Base-by-base conservation (phyloP, 2,329 filamentous ascomycete genomes). In the Cladobotryum protrusum region DNA sequence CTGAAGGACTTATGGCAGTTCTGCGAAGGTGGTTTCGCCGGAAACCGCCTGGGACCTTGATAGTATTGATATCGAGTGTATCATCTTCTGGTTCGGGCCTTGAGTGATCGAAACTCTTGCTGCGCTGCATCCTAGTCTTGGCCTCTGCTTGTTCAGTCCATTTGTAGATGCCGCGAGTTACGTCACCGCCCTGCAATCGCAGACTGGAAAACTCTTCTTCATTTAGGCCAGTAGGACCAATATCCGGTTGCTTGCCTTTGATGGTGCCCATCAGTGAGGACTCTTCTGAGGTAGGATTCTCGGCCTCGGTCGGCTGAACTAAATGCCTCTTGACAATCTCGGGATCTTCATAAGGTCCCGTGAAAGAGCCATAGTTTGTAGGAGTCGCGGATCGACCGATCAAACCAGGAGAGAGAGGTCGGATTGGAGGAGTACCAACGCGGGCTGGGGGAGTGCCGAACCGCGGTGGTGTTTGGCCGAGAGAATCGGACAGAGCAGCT, bases 1-100 rank as follows among this genome's bases (percentile, higher is more conserved):
- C 61, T 36, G 63, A 59, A 7, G 84, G 81, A 61, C 83, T 88
- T 34, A 75, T 81, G n/a, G 78, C 88, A 15, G 82, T 78, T 57
- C 91, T 79, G 43, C 91, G 83, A 29, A 99, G 72, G 63, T 89
- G 96, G 64, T 99, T 91, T 62, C 93, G 81, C 57, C 93, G 80
- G 67, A 99, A 96, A 1, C 93, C 93, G 54, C 93, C 93, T 6
- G 93, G 93, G 19, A 96, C 83, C 63, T 91, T 91, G 67, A 99
- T 99, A 12, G 85, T 85, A 59, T 86, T 86, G 59, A 96, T 96
- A 62, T 96, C 86, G 47, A 93, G 76, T 2, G 85, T 81, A 45
- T 93, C 87, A 49, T 84, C 82, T 62, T 93, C 87, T 1, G 89
- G 88, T 33, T 87, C 83, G 5, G 88, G 87, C 32, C 89, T 80